phyloP scores from a whole-genome alignment of 306 rosid species.

The Trifolium subterraneum region DNA sequence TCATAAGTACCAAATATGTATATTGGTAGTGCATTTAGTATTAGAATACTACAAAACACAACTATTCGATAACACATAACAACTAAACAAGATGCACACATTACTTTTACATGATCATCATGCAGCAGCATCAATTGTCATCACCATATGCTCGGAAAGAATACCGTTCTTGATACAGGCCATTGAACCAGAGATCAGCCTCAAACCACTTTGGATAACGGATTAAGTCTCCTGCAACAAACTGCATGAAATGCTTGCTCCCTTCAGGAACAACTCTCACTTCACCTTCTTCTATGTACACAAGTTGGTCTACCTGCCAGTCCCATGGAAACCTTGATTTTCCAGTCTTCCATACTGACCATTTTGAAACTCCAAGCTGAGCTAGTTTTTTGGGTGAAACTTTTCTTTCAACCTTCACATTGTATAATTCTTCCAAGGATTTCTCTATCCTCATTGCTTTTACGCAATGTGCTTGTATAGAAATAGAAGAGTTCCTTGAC shows the following conservation, averaged over 20 bases:
- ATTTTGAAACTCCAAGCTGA: slow-evolving; percentile 75
- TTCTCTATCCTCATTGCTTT: slow-evolving; percentile 74
- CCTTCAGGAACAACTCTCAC: slow-evolving; percentile 91
- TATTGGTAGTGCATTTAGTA: not conserved
- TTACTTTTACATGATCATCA: not conserved
- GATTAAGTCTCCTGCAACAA: slow-evolving; percentile 84
- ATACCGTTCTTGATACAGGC: slow-evolving; percentile 85
- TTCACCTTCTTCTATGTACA: slow-evolving; percentile 93
- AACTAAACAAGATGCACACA: slow-evolving; percentile 8
- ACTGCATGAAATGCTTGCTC: slow-evolving; percentile 76
- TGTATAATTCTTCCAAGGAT: slow-evolving; percentile 80
- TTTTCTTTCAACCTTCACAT: slow-evolving; percentile 72
- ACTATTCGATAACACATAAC: not conserved
- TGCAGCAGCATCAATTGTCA: slow-evolving; percentile 44
- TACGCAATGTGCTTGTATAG: slow-evolving; percentile 36
- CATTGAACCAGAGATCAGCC: slow-evolving; percentile 91
- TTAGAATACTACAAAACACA: not conserved
- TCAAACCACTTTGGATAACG: slow-evolving; percentile 90
- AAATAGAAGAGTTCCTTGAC: not conserved
- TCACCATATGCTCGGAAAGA: slow-evolving; percentile 85
- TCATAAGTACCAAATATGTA: slow-evolving; percentile 11
- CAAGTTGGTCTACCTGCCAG: slow-evolving; percentile 92
- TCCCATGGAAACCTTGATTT: slow-evolving; percentile 87
- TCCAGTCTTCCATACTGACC: slow-evolving; percentile 93
- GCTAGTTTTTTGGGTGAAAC: slow-evolving; percentile 61